Conservation (phyloP, 768 basidiomycete genomes). For the Cantharellus cinnabarinus region DNA sequence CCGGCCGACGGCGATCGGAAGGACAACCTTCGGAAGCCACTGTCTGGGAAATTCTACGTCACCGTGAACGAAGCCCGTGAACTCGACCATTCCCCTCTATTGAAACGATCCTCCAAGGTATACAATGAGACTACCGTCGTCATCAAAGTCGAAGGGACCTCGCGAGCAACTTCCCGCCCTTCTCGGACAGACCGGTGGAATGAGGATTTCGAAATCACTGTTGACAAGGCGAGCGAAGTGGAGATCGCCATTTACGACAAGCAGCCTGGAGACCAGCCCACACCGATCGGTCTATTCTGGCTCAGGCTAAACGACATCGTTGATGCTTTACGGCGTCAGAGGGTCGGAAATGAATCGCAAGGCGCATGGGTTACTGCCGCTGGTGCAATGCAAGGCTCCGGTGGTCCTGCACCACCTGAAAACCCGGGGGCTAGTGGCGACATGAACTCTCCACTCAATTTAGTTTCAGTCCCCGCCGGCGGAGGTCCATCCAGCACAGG, state of each 20-base stretch:
- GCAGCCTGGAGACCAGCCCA: slow-evolving; percentile 49
- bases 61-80: slow-evolving; percentile 81
- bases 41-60: slow-evolving; percentile 81
- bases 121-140: slow-evolving; percentile 73
- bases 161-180: slow-evolving; percentile 77
- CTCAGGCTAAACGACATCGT: slow-evolving; percentile 83
- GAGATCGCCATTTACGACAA: slow-evolving; percentile 94
- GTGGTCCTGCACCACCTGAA: slow-evolving; percentile 17
- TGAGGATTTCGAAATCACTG: slow-evolving; percentile 87
- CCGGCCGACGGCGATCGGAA: slow-evolving; percentile 56
- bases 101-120: slow-evolving; percentile 54
- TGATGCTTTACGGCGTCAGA: slow-evolving; percentile 80
- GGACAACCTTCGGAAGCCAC: slow-evolving; percentile 84
- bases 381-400: slow-evolving; percentile 37
- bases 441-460: slow-evolving; percentile 22
- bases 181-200: slow-evolving; percentile 94
- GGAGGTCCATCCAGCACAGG: background rate
- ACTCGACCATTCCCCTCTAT: slow-evolving; percentile 79
- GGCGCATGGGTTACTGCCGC: slow-evolving; percentile 89
- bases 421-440: slow-evolving; percentile 21
- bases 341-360: slow-evolving; percentile 67
- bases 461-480: slow-evolving; percentile 12
- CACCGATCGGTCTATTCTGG: slow-evolving; percentile 91
- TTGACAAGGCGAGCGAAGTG: slow-evolving; percentile 97
- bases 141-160: slow-evolving; percentile 90